phyloP scores from a whole-genome alignment of 179 eudicot genomes.

The Sideroxylon spinosum region DNA sequence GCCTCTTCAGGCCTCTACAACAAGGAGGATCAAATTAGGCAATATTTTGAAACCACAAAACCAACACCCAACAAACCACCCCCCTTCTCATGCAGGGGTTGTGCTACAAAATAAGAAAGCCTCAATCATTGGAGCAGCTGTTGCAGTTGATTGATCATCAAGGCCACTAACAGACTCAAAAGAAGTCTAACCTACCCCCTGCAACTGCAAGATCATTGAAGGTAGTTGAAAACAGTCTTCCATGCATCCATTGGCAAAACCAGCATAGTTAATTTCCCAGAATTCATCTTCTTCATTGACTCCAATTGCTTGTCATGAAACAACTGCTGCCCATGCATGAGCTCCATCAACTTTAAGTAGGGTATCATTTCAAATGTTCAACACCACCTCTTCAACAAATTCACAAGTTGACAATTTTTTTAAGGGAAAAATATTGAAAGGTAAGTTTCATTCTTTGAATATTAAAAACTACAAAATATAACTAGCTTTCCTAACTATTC shows the following conservation, averaged over 20 bases:
- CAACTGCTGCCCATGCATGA: constrained; percentile 77
- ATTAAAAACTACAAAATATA: no score
- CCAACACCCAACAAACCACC: no score
- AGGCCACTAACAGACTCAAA: constrained; percentile 85
- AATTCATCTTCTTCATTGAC: constrained; percentile 79
- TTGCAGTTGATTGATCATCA: constrained; percentile 93
- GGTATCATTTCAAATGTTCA: constrained; percentile 58
- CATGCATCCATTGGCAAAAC: constrained; percentile 97
- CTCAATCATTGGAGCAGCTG: constrained; percentile 57
- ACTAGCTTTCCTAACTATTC: no score
- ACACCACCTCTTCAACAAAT: constrained; percentile 51
- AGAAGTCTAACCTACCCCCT: constrained; percentile 60
- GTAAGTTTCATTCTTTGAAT: no score
- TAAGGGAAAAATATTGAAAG: no score
- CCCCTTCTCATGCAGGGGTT: no score
- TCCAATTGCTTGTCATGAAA: constrained; percentile 87
- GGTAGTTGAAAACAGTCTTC: constrained; percentile 90
- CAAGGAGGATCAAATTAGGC: constrained; percentile 23
- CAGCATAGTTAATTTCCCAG: constrained; percentile 73
- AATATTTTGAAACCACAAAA: constrained; percentile 1
- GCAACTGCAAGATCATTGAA: constrained; percentile 52
- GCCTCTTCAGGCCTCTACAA: constrained; percentile 65
- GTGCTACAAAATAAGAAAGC: constrained; percentile 82
- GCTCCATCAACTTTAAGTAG: constrained; percentile 61
- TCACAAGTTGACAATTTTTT: not conserved